These are phyloP conservation scores for Puccinia triticina DNA, from an alignment of 1,284 basidiomycete species.

Conservation along the genomic window DNA sequence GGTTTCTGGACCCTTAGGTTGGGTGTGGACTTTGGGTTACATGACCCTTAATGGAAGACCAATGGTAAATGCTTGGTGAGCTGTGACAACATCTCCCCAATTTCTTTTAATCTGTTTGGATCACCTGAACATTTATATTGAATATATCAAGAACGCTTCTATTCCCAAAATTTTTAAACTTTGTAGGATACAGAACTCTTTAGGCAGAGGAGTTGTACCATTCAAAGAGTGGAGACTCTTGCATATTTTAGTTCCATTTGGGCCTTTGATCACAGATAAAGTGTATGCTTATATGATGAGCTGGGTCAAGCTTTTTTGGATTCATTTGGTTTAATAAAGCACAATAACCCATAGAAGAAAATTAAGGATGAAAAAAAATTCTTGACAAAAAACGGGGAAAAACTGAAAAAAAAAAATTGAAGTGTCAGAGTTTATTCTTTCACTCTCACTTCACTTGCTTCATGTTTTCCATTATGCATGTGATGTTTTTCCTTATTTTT, in stretches of 20 bases:
- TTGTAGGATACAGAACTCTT: not conserved
- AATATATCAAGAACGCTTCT: not conserved
- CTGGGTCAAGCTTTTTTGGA: constrained; percentile 13
- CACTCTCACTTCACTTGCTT: too few relatives aligned
- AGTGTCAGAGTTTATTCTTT: too few relatives aligned
- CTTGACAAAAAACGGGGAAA: too few relatives aligned
- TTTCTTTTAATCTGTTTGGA: not conserved
- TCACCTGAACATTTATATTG: not conserved
- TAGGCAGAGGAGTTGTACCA: constrained; percentile 22
- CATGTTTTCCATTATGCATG: too few relatives aligned
- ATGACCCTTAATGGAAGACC: constrained; percentile 33
- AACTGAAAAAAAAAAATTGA: too few relatives aligned
- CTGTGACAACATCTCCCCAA: not conserved
- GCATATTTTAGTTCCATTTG: constrained; percentile 24
- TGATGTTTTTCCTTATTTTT: too few relatives aligned
- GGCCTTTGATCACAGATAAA: constrained; percentile 31
- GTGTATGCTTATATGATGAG: constrained; percentile 31
- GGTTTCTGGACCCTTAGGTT: constrained; percentile 27
- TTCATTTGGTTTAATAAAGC: not conserved
- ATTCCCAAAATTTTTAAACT: not conserved
- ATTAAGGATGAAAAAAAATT: too few relatives aligned
- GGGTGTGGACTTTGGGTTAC: constrained; percentile 18
- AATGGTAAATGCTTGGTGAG: constrained; percentile 40
- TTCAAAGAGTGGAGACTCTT: constrained; percentile 26
- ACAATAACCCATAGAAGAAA: too few relatives aligned